A percentile compares a stretch with the other conserved stretches of the same genome.
Conservation (phyloP, 106 monocot genomes). For the Vanilla planifolia region DNA sequence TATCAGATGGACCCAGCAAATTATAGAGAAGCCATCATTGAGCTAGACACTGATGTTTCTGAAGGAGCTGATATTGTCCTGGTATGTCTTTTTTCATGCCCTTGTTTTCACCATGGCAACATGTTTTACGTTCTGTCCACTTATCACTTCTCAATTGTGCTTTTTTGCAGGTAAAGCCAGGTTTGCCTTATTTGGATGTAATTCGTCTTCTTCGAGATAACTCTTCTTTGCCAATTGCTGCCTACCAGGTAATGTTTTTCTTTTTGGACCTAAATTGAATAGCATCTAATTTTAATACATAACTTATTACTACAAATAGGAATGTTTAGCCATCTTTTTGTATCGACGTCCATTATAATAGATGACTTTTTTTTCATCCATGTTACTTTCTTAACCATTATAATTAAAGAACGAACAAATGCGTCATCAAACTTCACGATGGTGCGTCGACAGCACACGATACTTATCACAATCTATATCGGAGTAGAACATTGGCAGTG, state of each 20-base stretch:
- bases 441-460: too few relatives aligned
- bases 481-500: too few relatives aligned
- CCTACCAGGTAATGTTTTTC: slow-evolving; percentile 61
- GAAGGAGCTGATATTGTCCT: slow-evolving; percentile 97
- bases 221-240: slow-evolving; percentile 83
- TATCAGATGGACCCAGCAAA: slow-evolving; percentile 99
- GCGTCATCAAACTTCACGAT: too few relatives aligned
- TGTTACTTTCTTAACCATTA: too few relatives aligned
- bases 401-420: too few relatives aligned
- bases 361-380: too few relatives aligned
- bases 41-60: slow-evolving; percentile 62
- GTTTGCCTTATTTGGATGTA: slow-evolving; percentile 81
- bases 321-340: neutral
- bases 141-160: neutral
- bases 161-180: slow-evolving; percentile 68
- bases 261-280: too few relatives aligned
- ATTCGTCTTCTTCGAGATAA: slow-evolving; percentile 83
- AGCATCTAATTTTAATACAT: neutral
- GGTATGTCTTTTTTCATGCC: slow-evolving; percentile 23
- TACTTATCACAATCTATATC: too few relatives aligned
- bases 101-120: neutral
- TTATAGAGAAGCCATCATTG: slow-evolving; percentile 88
- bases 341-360: too few relatives aligned
- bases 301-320: neutral
- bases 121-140: neutral